Conservation (phyloP, 2,329 filamentous ascomycete species). For the Alternaria metachromatica region DNA sequence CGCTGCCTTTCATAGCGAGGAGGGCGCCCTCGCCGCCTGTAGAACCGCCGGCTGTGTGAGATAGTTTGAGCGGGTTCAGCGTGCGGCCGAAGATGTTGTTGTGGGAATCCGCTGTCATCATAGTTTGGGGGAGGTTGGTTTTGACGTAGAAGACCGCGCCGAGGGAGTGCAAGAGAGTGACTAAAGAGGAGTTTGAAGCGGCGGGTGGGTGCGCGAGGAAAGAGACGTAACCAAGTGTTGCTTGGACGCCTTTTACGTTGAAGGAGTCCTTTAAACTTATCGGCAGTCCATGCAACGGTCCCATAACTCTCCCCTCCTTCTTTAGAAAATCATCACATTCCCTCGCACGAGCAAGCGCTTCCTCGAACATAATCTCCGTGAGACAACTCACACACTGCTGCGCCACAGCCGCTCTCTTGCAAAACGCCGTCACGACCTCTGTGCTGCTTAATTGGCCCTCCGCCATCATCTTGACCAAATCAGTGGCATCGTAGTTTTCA, state of each 20-base stretch:
- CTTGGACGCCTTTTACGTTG: conserved; percentile 64
- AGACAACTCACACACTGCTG: conserved; percentile 63
- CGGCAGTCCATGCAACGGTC: conserved; percentile 61
- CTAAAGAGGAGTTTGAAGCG: conserved; percentile 43
- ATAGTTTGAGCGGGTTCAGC: conserved; percentile 68
- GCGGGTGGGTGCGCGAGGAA: conserved; percentile 44
- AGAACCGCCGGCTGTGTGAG: conserved; percentile 67
- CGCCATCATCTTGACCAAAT: conserved; percentile 35
- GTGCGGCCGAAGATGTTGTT: conserved; percentile 69
- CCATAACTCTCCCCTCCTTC: conserved; percentile 52
- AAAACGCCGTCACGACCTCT: conserved; percentile 61
- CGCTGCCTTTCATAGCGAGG: conserved; percentile 63
- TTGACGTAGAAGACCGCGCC: conserved; percentile 62
- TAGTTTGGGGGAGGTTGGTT: conserved; percentile 60
- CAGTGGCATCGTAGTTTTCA: conserved; percentile 44
- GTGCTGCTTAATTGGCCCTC: conserved; percentile 31
- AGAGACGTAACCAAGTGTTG: conserved; percentile 65
- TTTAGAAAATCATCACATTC: conserved; percentile 49
- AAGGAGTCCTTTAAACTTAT: conserved; percentile 68
- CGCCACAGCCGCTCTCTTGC: conserved; percentile 60
- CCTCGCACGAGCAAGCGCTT: conserved; percentile 48
- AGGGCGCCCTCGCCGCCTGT: conserved; percentile 70
- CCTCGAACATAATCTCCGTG: conserved; percentile 54
- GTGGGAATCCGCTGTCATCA: conserved; percentile 60
- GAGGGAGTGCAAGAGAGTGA: conserved; percentile 45